Conservation (phyloP, 345 rosid species). For the Dipteronia sinensis region DNA sequence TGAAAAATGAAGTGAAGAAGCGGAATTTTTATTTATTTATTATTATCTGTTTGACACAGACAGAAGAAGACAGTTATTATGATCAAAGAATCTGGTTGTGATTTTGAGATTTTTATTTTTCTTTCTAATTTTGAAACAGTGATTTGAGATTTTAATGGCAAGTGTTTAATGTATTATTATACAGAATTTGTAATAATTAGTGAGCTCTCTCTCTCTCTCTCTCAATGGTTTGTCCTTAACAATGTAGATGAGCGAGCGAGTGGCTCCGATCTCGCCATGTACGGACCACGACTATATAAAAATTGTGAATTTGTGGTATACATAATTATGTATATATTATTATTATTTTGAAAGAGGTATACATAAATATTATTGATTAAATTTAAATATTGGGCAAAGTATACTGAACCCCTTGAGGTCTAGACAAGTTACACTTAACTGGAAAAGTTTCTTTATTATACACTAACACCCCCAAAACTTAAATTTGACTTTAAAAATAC, state of each 20-base stretch:
- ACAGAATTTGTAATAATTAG: background rate
- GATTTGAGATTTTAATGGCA: background rate
- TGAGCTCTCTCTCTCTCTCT: too few relatives aligned
- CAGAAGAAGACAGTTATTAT: background rate
- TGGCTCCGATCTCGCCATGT: constrained; percentile 20
- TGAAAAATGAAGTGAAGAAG: constrained; percentile 1
- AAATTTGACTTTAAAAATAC: too few relatives aligned
- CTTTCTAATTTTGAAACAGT: too few relatives aligned
- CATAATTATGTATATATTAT: too few relatives aligned
- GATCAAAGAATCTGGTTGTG: background rate
- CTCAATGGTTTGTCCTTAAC: background rate
- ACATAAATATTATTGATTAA: too few relatives aligned
- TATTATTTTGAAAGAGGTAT: too few relatives aligned
- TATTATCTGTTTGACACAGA: background rate
- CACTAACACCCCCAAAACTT: too few relatives aligned
- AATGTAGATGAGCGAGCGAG: background rate
- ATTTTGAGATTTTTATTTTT: background rate
- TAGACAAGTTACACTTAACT: too few relatives aligned
- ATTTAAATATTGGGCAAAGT: too few relatives aligned
- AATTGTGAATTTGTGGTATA: background rate
- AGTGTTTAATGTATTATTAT: too few relatives aligned
- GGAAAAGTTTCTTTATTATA: too few relatives aligned
- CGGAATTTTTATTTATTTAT: background rate
- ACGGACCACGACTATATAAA: background rate
- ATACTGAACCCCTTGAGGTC: too few relatives aligned